phyloP scores from a whole-genome alignment of 2,329 filamentous ascomycete species.

The Colletotrichum lindemuthianum region DNA sequence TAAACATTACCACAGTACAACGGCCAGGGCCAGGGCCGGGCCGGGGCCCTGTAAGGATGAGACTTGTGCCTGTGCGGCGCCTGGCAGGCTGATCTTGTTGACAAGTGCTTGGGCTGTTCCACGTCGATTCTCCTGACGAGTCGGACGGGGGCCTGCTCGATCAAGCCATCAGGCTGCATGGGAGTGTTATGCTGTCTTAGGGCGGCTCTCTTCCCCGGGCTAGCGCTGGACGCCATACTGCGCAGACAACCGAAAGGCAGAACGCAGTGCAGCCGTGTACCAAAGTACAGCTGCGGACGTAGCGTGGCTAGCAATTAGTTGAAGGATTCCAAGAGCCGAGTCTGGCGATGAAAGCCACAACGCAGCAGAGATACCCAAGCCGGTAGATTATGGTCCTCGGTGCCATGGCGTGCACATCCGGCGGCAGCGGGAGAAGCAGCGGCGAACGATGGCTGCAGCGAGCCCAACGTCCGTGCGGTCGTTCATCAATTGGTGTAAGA shows the following conservation, averaged over 20 bases:
- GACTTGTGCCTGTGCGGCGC: constrained; percentile 27
- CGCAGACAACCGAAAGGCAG: not conserved
- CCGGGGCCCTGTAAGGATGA: constrained; percentile 22
- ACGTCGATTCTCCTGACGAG: constrained; percentile 29
- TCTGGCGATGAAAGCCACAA: too few relatives aligned
- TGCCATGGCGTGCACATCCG: constrained; percentile 14
- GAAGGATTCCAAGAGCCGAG: too few relatives aligned
- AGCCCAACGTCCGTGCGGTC: constrained; percentile 34
- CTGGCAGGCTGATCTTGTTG: constrained; percentile 24
- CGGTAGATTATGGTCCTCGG: constrained; percentile 2
- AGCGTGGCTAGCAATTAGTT: too few relatives aligned
- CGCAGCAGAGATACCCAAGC: not conserved
- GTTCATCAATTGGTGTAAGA: constrained; percentile 41
- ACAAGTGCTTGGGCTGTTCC: constrained; percentile 26
- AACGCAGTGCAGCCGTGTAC: not conserved
- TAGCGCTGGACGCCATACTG: constrained; percentile 27
- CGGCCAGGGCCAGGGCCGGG: not conserved
- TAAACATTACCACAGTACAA: not conserved
- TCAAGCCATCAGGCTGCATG: constrained; percentile 35
- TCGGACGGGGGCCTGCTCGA: constrained; percentile 27
- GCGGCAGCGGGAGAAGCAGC: constrained; percentile 28
- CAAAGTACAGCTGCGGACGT: too few relatives aligned
- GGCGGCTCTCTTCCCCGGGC: constrained; percentile 33
- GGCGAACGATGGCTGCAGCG: constrained; percentile 19
- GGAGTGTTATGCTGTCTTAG: constrained; percentile 30